Evolutionary conservation across 2,329 filamentous ascomycete genomes (phyloP), one percentile per base, ranked within the genome.

Genomic region (Elsinoe perseae): DNA sequence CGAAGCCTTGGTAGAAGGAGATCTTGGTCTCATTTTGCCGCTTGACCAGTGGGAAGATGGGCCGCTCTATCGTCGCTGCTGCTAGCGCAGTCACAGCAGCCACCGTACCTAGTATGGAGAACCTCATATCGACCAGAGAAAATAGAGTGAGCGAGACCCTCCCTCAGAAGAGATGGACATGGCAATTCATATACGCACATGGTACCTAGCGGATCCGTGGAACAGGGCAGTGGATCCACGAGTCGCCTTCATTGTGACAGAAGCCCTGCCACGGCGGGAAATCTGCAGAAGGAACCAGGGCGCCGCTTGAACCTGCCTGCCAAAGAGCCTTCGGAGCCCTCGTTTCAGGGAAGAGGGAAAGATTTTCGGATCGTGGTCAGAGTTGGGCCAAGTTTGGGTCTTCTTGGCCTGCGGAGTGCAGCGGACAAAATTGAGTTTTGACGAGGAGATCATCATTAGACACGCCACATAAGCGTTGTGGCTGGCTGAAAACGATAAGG

Each of bases 1-100:
- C 72, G 60, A 70, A 67, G 16, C 72, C 71, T 59, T 70, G 68
- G 61, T 69, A 73, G 56, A 67, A 68, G 55, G 59, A 64, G 30
- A 63, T 58, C 40, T 44, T 44, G 9, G 34, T 20, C 38, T 25
- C 21, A 7, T 43, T 48, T 25, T 44, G 40, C n/a, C 42, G 23
- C 42, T 56, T 44, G 10, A 9, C 28, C 16, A 52, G 18, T 23
- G 28, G 30, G 20, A 25, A 23, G 28, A 52, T 25, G 18, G 40
- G 40, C 23, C 40, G 40, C 20, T 34, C 28, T 16, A 25, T 9
- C 14, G 30, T 20, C 28, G 48, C 48, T 5, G 32, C 25, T 8
- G 48, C 48, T 16, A 52, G 48, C 14, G 48, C 36, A 9, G 30
- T n/a, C n/a, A 36, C 30, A 14, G 48, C 48, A 20, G 48, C 10